Conservation (phyloP, 176 grass and related monocot genomes). For the Paspalum vaginatum region DNA sequence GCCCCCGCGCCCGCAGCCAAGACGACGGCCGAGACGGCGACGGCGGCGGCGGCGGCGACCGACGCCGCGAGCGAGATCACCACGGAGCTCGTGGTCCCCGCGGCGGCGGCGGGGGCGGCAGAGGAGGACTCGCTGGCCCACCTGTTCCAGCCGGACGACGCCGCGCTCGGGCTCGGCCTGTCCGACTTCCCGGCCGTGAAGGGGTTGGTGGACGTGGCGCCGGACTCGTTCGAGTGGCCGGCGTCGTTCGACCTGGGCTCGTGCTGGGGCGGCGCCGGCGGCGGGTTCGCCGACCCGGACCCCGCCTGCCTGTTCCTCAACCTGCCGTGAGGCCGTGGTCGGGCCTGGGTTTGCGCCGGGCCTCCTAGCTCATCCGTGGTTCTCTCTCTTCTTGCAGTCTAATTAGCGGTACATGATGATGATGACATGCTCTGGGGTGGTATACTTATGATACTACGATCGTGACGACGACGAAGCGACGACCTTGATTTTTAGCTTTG, state of each 20-base stretch:
- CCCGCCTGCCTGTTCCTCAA: conserved; percentile 43
- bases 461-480: background rate
- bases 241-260: conserved; percentile 38
- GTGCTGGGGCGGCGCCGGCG: conserved; percentile 21
- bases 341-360: conserved; percentile 9
- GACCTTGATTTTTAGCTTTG: conserved; percentile 32
- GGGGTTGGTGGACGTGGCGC: background rate
- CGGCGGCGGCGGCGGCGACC: background rate
- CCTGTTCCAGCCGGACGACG: conserved; percentile 41
- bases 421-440: conserved; percentile 1
- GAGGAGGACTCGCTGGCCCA: conserved; percentile 40
- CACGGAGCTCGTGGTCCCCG: conserved; percentile 27
- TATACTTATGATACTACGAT: background rate
- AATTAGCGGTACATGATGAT: conserved; percentile 13
- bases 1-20: background rate
- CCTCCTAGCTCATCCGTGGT: background rate
- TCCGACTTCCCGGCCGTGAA: conserved; percentile 13
- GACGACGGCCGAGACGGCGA: background rate
- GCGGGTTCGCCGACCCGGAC: conserved; percentile 41
- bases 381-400: background rate
- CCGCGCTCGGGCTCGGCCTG: conserved; percentile 33
- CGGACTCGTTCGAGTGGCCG: conserved; percentile 49
- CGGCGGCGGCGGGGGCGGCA: background rate
- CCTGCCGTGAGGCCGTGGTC: conserved; percentile 41
- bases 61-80: conserved; percentile 44